These are phyloP conservation scores for Hevea brasiliensis DNA, from an alignment of 345 rosid genomes.

Conservation along the genomic window DNA sequence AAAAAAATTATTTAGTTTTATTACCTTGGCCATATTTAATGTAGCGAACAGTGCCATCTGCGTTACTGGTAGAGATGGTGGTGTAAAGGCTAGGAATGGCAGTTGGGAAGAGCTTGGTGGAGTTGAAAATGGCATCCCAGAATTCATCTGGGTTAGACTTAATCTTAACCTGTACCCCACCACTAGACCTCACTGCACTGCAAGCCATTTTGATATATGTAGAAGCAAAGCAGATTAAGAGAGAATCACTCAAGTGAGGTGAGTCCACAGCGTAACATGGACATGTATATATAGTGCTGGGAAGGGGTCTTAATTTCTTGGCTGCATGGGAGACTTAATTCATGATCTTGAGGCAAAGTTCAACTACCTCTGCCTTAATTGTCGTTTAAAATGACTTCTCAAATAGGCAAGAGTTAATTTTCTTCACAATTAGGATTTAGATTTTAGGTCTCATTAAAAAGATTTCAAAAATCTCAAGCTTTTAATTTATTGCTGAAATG, in stretches of 20 bases:
- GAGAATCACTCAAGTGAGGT: neutral
- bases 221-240: neutral
- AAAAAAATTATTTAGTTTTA: neutral
- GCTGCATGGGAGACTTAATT: neutral
- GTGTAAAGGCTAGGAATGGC: neutral
- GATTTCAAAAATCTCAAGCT: too few relatives aligned
- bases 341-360: neutral
- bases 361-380: neutral
- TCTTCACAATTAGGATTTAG: too few relatives aligned
- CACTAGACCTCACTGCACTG: neutral
- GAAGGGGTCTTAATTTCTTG: neutral
- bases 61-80: neutral
- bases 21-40: constrained; percentile 1
- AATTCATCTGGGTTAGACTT: neutral
- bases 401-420: too few relatives aligned
- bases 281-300: neutral
- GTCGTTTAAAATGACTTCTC: neutral
- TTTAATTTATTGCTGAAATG: too few relatives aligned
- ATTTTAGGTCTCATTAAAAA: too few relatives aligned
- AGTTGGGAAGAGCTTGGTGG: neutral
- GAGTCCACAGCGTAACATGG: neutral
- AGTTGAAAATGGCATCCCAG: constrained; percentile 7
- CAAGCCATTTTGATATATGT: neutral
- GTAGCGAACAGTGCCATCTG: neutral
- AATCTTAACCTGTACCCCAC: constrained; percentile 6